Base-by-base conservation (phyloP, 2,329 filamentous ascomycete species). In the Talaromyces sp. region DNA sequence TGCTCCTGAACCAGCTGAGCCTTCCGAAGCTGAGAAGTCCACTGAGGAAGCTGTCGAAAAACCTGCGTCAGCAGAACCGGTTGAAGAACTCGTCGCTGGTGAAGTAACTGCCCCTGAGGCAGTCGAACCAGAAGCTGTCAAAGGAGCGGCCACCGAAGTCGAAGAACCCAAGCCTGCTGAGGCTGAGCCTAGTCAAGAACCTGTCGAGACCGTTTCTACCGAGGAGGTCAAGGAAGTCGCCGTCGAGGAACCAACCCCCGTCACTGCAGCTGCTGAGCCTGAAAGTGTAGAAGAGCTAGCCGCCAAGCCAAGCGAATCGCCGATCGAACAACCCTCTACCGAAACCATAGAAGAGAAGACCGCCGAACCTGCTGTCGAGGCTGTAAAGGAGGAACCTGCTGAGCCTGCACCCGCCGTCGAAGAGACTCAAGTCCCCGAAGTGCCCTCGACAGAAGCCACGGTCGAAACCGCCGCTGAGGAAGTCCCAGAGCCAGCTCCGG, bases 51-150 rank as follows among this genome's bases (percentile, higher is more conserved):
- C 34, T 7, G 42, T 40, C 12, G 18, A 42, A 42, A 12, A 31
- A 44, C 36, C 42, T 36, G 57, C 31, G 64, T 60, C 12, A 65
- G 62, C 36, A 18, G 60, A 58, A 42, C 54, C 54, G 9, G 58
- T 31, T 4, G 54, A 61, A 27, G 57, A 63, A 33, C 34, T 57
- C 14, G n/a, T 56, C 18, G 30, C 60, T 33, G 42, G 16, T n/a
- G 36, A 40, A n/a, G 36, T 5, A 40, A n/a, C 14, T 28, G 50
- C 36, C 14, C 18, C 44, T 12, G 50, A 53, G 28, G 57, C 12
- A 60, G 5, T 12, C n/a, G 36, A 40, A 5, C 14, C 36, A 36
- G 47, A 36, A 23, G 28, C 44, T 42, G 23, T 40, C 14, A 28
- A 53, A 23, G 40, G 56, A 30, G 6, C 34, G 3, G 28, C 27